Evolutionary conservation across 1,284 basidiomycete species (phyloP).

Genomic region (Schizophyllum commune): DNA sequence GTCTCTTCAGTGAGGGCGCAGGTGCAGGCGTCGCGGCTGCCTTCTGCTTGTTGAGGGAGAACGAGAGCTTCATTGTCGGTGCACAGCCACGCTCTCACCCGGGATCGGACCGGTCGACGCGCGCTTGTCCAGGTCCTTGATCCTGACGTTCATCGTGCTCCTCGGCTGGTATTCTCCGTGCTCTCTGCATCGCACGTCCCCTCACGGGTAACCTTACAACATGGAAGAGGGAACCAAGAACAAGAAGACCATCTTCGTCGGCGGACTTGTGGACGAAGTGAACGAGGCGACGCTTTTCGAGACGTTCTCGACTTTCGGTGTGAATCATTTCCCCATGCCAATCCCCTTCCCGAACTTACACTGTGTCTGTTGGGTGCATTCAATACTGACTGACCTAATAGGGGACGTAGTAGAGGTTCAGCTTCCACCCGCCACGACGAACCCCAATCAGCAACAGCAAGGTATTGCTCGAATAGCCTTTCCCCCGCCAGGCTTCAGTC

Average conservation of each 20-base stretch:
- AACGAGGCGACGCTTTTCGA: conserved; percentile 64
- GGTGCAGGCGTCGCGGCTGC: conserved; percentile 33
- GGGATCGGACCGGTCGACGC: no score
- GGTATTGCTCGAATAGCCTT: background rate
- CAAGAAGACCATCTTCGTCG: conserved; percentile 76
- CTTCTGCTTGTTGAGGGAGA: conserved; percentile 62
- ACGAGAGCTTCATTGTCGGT: conserved; percentile 68
- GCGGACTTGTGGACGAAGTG: conserved; percentile 68
- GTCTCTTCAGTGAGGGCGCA: conserved; percentile 49
- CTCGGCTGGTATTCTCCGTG: background rate
- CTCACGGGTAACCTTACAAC: background rate
- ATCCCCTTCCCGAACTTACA: background rate
- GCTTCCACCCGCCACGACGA: conserved; percentile 59
- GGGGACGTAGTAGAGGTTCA: conserved; percentile 80
- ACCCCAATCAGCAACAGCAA: conserved; percentile 39
- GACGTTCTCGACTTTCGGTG: conserved; percentile 72
- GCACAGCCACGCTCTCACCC: background rate
- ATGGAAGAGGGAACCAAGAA: conserved; percentile 78
- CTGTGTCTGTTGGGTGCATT: conserved; percentile 1
- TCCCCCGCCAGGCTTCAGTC: background rate
- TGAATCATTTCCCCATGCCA: conserved; percentile 13
- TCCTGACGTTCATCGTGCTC: background rate
- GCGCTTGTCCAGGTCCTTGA: background rate
- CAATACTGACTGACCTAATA: conserved; percentile 21
- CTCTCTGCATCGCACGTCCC: no score